phyloP scores from a whole-genome alignment of 2,329 filamentous ascomycete species.

The Arthrobotrys entomopaga region DNA sequence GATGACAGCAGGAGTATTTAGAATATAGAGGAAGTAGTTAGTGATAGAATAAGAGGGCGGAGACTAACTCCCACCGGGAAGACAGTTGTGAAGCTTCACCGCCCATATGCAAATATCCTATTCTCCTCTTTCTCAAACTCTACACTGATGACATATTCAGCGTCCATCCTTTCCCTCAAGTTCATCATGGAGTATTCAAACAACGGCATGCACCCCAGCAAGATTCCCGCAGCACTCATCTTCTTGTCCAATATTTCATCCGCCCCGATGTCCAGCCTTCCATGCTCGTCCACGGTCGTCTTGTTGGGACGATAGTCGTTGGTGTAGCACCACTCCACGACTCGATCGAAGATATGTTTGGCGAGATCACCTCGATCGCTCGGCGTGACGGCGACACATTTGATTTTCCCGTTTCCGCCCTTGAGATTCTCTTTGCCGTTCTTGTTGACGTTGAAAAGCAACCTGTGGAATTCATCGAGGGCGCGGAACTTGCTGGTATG shows the following conservation, averaged over 20 bases:
- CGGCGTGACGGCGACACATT: conserved; percentile 24
- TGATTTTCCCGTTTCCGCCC: conserved; percentile 18
- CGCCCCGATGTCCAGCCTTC: neutral
- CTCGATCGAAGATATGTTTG: conserved; percentile 9
- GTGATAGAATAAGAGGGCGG: no score
- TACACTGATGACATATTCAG: neutral
- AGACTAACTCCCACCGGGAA: no score
- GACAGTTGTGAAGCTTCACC: neutral
- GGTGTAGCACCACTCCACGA: conserved; percentile 34
- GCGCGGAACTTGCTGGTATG: conserved; percentile 15
- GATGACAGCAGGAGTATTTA: no score
- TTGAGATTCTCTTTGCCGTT: neutral
- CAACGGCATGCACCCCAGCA: conserved; percentile 8
- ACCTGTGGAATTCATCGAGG: conserved; percentile 11
- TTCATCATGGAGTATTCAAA: conserved; percentile 16
- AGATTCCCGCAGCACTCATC: conserved; percentile 17
- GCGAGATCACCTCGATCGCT: conserved; percentile 16
- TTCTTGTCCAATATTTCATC: conserved; percentile 26
- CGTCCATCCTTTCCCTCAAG: conserved; percentile 23
- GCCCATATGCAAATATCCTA: neutral
- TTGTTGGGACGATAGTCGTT: conserved; percentile 2
- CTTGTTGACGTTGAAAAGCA: neutral
- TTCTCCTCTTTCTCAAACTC: neutral
- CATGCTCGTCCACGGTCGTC: neutral
- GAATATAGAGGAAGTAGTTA: no score